Base-by-base conservation (phyloP, 129 eudicot genomes). In the Dittrichia graveolens region DNA sequence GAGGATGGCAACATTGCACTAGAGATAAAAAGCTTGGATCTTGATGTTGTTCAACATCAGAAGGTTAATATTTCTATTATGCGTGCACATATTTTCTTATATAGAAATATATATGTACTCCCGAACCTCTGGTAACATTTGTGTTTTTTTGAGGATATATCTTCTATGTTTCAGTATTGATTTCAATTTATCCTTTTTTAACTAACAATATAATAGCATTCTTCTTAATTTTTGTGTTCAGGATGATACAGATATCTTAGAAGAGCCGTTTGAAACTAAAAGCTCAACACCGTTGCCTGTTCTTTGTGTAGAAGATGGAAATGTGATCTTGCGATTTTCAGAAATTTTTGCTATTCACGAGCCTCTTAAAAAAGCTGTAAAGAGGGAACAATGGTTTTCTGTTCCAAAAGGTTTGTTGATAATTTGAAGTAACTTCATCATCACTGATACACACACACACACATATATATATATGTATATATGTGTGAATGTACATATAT, bases 291-390 rank as follows among this genome's bases (percentile, higher is more conserved):
- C 91, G 5, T 77, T 90, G 24, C 97, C 98, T 76, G 79, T 94
- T 77, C 86, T 94, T 49, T 94, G 91, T 57, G 82, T 88, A 18
- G 96, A 94, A 76, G 89, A 90, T 74, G 98, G 98, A 69, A 61
- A 64, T 61, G 90, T 81, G 45, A 88, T 94, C 38, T 75, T 94
- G 61, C 81, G 89, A 3, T 90, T 94, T 73, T 94, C 98, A 60
- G 98, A 94, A 85, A 94, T 94, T 63, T 94, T 94, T 68, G 98
- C 93, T 37, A 82, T 89, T 72, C 85, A 88, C 15, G 85, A 85
- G 79, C 89, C 98, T 58, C 39, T 83, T 56, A 90, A 82, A 79
- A 89, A 84, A 77, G 84, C 85, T 15, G 82, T 75, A 65, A 90
- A 88, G 76, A 85, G 87, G 78, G 97, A 85, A 12, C 87, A 59